These are phyloP conservation scores for Hypoxylon lienhwacheense DNA, from an alignment of 495 filamentous ascomycete genomes.

Conservation along the genomic window DNA sequence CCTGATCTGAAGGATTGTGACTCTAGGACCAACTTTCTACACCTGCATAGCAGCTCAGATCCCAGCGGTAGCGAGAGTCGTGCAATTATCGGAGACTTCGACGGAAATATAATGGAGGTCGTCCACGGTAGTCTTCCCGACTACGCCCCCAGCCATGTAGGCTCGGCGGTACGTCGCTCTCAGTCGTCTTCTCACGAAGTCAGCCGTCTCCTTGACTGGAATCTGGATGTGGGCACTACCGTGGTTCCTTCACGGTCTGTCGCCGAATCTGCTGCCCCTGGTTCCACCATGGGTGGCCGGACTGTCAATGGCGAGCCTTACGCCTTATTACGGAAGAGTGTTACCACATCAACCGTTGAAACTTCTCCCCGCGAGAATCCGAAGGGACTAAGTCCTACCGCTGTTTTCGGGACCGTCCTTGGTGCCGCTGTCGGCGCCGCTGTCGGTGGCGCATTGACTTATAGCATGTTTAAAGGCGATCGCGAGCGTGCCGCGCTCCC, in stretches of 20 bases:
- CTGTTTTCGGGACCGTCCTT: conserved; percentile 62
- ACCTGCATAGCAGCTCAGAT: conserved; percentile 20
- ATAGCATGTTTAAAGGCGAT: conserved; percentile 66
- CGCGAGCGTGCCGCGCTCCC: conserved; percentile 46
- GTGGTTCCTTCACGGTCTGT: conserved; percentile 32
- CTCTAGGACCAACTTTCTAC: conserved; percentile 19
- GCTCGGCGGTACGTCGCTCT: conserved; percentile 38
- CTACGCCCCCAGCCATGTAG: conserved; percentile 40
- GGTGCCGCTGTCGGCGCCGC: conserved; percentile 74
- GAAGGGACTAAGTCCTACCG: conserved; percentile 43
- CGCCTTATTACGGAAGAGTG: conserved; percentile 37
- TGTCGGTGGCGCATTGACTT: conserved; percentile 72
- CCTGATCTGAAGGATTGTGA: conserved; percentile 25
- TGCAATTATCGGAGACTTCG: conserved; percentile 49
- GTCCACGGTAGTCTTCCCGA: conserved; percentile 41
- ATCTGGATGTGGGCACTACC: conserved; percentile 45
- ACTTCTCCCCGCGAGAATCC: conserved; percentile 41
- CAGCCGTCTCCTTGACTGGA: conserved; percentile 55
- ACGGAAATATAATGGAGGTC: conserved; percentile 57
- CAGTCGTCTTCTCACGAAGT: conserved; percentile 47
- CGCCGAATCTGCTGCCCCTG: conserved; percentile 22
- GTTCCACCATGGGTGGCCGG: conserved; percentile 32
- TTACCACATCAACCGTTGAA: conserved; percentile 42
- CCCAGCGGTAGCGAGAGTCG: conserved; percentile 37
- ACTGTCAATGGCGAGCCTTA: conserved; percentile 33